A percentile compares a stretch with the other conserved stretches of the same genome.
phyloP scores from a whole-genome alignment of 2,329 filamentous ascomycete species.

The Falciphora oryzae region DNA sequence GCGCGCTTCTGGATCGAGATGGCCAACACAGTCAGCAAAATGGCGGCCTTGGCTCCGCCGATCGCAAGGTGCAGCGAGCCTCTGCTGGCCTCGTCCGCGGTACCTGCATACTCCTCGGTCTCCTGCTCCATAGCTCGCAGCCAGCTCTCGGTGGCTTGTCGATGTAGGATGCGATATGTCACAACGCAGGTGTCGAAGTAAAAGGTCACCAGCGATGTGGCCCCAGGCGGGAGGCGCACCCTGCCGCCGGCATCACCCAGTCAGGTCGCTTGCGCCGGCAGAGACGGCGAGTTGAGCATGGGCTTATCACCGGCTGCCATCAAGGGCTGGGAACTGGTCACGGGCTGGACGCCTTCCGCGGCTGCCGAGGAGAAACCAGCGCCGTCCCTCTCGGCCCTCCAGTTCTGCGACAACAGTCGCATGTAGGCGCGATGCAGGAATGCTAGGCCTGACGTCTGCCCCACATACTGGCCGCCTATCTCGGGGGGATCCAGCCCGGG shows the following conservation, averaged over 20 bases:
- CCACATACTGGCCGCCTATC: slow-evolving; percentile 49
- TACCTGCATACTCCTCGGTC: slow-evolving; percentile 22
- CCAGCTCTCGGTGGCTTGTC: slow-evolving; percentile 44
- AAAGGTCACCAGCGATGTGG: slow-evolving; percentile 25
- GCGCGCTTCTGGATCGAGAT: slow-evolving; percentile 29
- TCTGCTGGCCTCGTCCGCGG: no score
- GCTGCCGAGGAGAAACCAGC: slow-evolving; percentile 9
- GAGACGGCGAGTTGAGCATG: slow-evolving; percentile 16
- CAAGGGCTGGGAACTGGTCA: slow-evolving; percentile 19
- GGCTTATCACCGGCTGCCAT: slow-evolving; percentile 25
- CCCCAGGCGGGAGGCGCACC: slow-evolving; percentile 16
- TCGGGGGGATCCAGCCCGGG: slow-evolving; percentile 27
- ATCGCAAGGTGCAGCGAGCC: slow-evolving; percentile 31
- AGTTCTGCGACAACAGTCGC: slow-evolving; percentile 37
- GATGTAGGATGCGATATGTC: slow-evolving; percentile 52
- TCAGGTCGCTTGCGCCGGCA: background rate
- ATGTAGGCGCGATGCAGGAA: slow-evolving; percentile 50
- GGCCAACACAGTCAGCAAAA: slow-evolving; percentile 42
- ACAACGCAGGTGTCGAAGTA: slow-evolving; percentile 56
- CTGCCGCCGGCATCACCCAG: slow-evolving; percentile 1
- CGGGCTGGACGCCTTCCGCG: slow-evolving; percentile 19
- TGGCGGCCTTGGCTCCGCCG: slow-evolving; percentile 38
- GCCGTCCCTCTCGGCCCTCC: background rate
- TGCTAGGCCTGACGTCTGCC: slow-evolving; percentile 47
- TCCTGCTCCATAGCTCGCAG: slow-evolving; percentile 5